Evolutionary conservation across 1,284 basidiomycete genomes (phyloP), one percentile per base, ranked within the genome.

Genomic region (Rhodotorula mucilaginosa): DNA sequence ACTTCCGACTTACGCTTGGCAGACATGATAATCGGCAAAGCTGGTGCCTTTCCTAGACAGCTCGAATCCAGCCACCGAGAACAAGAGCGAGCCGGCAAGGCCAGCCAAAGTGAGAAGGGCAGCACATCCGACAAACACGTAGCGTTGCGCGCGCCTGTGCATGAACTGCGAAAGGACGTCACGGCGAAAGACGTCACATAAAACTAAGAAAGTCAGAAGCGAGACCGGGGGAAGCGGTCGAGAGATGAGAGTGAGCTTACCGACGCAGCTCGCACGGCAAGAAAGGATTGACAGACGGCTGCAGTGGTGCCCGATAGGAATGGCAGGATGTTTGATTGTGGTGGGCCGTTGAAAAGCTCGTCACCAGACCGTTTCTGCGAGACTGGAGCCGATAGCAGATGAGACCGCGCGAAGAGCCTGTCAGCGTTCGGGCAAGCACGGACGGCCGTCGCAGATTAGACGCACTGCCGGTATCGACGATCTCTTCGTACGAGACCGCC

Each of bases 241-340:
- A 23, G 52, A 4, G 21, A 52, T 23, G 51, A 12, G 23, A n/a
- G 21, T 21, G n/a, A 21, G 18, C 54, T 2, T 7, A 70, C 64
- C 56, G 65, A 39, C 3, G 65, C 65, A 3, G 69, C 65, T 26
- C 69, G 62, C 1, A 59, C 8, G 39, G 51, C 60, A 13, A 71
- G 34, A 47, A 67, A 71, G 6, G 21, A 48, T 34, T 67, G 69
- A 29, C 56, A 63, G n/a, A 64, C 58, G 21, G 62, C 29, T 5
- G 58, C 58, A 7, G 48, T 52, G 12, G 46, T 10, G 2, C 49
- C 65, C 1, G 58, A 23, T 2, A 66, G 21, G 23, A 60, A 6
- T 0, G 69, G 69, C 1, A 64, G 48, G 5, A 67, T 47, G 47
- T 62, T 67, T 3, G 46, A 51, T 31, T 67, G 66, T 19, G 66